Evolutionary conservation across 1,139 yeast species (phyloP).

Genomic region (Candida sojae): DNA sequence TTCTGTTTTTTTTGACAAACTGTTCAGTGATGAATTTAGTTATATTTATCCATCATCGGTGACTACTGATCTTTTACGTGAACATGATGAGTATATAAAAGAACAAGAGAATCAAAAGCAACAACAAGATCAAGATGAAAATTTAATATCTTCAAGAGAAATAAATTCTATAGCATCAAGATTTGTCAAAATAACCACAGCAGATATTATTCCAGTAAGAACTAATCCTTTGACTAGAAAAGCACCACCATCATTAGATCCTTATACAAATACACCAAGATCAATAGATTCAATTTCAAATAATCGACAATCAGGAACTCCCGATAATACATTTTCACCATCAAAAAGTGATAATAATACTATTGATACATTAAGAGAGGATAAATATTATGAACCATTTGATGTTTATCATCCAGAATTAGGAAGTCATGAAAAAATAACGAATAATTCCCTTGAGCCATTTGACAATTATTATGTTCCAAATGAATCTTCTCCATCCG

Average conservation of each 20-base stretch:
- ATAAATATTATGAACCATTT: conserved; percentile 10
- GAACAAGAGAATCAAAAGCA: neutral
- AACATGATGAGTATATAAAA: conserved; percentile 19
- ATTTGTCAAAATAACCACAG: conserved; percentile 11
- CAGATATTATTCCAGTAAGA: conserved; percentile 8
- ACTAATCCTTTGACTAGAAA: conserved; percentile 9
- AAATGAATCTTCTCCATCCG: conserved; percentile 2
- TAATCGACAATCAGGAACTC: conserved; percentile 1
- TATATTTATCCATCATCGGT: conserved; percentile 13
- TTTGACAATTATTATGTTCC: conserved; percentile 27
- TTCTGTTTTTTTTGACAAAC: conserved; percentile 11
- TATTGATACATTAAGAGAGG: conserved; percentile 5
- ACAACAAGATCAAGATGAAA: neutral
- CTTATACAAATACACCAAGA: neutral
- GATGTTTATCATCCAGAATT: conserved; percentile 9
- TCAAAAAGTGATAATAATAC: conserved; percentile 6
- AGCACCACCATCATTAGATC: conserved; percentile 11
- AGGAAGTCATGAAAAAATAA: neutral
- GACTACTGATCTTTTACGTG: conserved; percentile 15
- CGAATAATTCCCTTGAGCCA: conserved; percentile 23
- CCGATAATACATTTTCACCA: conserved; percentile 9
- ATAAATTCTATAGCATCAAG: conserved; percentile 8
- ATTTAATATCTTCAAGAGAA: conserved; percentile 3
- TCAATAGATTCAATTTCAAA: conserved; percentile 7
- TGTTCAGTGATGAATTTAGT: conserved; percentile 15